A percentile compares a stretch with the other conserved stretches of the same genome.
Conservation (phyloP, 108 stramenopile genomes). For the Fragilaria crotonensis region DNA sequence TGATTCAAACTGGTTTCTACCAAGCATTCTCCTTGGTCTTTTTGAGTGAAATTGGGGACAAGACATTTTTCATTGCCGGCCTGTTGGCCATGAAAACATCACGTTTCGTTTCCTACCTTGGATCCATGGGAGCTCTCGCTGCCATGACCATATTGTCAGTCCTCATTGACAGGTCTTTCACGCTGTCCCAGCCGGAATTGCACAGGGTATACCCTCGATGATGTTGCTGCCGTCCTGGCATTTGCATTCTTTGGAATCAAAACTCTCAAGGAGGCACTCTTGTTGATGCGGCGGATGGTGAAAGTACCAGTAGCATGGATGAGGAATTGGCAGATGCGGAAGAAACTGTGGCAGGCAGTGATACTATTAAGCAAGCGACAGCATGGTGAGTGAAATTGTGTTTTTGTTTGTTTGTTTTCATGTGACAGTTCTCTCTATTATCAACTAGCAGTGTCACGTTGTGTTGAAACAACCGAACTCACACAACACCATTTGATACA, state of each 20-base stretch:
- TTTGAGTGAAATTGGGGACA: conserved; percentile 99
- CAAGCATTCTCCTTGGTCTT: conserved; percentile 93
- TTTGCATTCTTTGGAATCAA: conserved; percentile 98
- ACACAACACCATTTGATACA: too few relatives aligned
- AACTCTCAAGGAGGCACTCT: conserved; percentile 87
- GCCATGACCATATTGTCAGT: conserved; percentile 96
- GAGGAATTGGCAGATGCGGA: conserved; percentile 96
- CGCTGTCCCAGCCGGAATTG: conserved; percentile 68
- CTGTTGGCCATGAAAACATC: conserved; percentile 88
- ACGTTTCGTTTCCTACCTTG: conserved; percentile 84
- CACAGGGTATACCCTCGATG: conserved; percentile 85
- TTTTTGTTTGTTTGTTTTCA: too few relatives aligned
- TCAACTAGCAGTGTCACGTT: too few relatives aligned
- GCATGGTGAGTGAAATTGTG: conserved; percentile 31
- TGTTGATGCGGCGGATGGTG: conserved; percentile 54
- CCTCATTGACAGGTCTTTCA: conserved; percentile 91
- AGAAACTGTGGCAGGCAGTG: conserved; percentile 66
- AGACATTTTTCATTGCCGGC: conserved; percentile 99
- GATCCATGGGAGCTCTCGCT: conserved; percentile 86
- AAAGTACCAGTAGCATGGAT: too few relatives aligned
- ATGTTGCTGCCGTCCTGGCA: conserved; percentile 84
- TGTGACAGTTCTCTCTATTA: too few relatives aligned
- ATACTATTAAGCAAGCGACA: conserved; percentile 31
- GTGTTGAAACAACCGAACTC: too few relatives aligned
- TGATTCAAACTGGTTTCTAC: conserved; percentile 81